Percentiles rank a stretch among this genome's conserved stretches.
Evolutionary conservation across 139 green algal species (phyloP).

Genomic region (Penium margaritaceum): DNA sequence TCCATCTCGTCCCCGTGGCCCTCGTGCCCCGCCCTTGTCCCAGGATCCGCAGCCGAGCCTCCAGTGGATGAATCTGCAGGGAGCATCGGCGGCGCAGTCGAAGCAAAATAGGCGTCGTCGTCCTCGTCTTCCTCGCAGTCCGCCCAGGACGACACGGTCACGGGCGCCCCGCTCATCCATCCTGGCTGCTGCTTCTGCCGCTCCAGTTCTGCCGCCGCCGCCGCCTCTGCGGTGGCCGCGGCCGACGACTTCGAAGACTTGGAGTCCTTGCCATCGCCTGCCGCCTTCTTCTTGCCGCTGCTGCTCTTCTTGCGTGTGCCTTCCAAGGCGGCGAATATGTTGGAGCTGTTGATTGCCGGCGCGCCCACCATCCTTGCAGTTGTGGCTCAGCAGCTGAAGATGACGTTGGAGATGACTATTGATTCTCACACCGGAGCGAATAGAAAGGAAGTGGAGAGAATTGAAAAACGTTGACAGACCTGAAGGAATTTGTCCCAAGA

Average conservation of each 20-base stretch:
- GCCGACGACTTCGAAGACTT: neutral
- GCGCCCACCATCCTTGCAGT: no score
- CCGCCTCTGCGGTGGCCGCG: neutral
- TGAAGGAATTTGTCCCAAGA: no score
- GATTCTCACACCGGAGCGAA: no score
- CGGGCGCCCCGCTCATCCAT: conserved; percentile 10
- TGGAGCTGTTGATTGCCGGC: conserved; percentile 28
- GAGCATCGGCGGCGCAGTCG: conserved; percentile 1
- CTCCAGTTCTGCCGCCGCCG: neutral
- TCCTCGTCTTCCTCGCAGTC: conserved; percentile 34
- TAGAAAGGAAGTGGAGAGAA: no score
- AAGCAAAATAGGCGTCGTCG: conserved; percentile 34
- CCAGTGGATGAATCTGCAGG: no score
- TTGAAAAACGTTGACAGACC: no score
- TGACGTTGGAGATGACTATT: no score
- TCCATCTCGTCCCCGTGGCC: conserved; percentile 20
- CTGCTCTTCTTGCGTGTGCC: conserved; percentile 10
- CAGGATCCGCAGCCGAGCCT: neutral
- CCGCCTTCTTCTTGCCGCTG: conserved; percentile 18
- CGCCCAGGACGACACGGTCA: conserved; percentile 28
- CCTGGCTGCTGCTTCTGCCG: conserved; percentile 11
- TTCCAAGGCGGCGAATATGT: conserved; percentile 40
- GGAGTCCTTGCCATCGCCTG: neutral
- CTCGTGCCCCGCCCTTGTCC: neutral
- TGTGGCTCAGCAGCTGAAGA: no score